phyloP scores from a whole-genome alignment of 2,329 filamentous ascomycete species.

The Fusarium solani-melongenae region DNA sequence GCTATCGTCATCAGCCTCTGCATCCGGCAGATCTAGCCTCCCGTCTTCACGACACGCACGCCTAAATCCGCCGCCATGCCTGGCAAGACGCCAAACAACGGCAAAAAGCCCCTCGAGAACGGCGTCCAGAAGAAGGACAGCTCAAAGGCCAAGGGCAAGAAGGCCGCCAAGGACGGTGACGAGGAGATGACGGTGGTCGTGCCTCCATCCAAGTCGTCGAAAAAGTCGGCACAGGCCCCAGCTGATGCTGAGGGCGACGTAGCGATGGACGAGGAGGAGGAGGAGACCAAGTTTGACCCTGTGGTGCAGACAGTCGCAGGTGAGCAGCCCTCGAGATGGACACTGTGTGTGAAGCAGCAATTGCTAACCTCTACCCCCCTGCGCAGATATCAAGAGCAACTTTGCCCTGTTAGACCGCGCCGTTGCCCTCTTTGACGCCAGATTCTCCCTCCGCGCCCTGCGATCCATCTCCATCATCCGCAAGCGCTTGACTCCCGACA shows the following conservation, averaged over 20 bases:
- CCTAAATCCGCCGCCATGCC: slow-evolving; percentile 63
- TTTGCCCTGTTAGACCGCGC: slow-evolving; percentile 92
- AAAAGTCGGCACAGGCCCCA: slow-evolving; percentile 65
- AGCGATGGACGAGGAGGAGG: slow-evolving; percentile 72
- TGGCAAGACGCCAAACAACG: slow-evolving; percentile 79
- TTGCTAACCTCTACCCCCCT: slow-evolving; percentile 32
- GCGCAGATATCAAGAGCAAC: slow-evolving; percentile 91
- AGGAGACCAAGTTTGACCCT: slow-evolving; percentile 69
- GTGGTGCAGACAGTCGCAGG: slow-evolving; percentile 69
- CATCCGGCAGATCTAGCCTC: slow-evolving; percentile 21
- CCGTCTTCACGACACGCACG: slow-evolving; percentile 10
- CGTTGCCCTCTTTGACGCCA: slow-evolving; percentile 90
- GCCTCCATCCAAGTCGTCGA: slow-evolving; percentile 74
- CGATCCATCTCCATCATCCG: slow-evolving; percentile 96
- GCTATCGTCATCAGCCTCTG: slow-evolving; percentile 33
- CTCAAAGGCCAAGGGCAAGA: slow-evolving; percentile 74
- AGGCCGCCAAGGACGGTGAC: slow-evolving; percentile 72
- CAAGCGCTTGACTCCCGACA: slow-evolving; percentile 86
- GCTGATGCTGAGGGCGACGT: slow-evolving; percentile 77
- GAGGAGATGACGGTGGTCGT: slow-evolving; percentile 87
- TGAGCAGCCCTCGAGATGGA: slow-evolving; percentile 49
- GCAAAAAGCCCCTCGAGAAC: slow-evolving; percentile 77
- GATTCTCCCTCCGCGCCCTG: slow-evolving; percentile 93
- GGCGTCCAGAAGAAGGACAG: slow-evolving; percentile 73
- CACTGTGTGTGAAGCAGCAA: background rate